Conservation (phyloP, 1,284 basidiomycete species). For the Moesziomyces sp. region DNA sequence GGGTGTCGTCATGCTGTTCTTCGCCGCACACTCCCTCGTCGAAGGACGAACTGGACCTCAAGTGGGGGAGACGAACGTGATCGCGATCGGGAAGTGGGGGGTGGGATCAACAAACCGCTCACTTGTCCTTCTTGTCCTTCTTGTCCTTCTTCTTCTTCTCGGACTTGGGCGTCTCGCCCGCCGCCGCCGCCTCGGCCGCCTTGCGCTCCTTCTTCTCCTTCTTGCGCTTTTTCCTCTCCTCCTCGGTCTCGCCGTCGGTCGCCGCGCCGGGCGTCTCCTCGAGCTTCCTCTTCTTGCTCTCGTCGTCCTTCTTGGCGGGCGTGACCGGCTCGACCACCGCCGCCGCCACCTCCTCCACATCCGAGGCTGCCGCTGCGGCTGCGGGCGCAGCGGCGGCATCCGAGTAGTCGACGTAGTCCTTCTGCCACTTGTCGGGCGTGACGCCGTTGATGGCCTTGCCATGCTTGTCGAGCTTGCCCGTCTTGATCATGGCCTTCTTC, state of each 20-base stretch:
- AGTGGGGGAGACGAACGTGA: too few relatives aligned
- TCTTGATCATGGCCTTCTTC: constrained; percentile 85
- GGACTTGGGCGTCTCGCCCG: constrained; percentile 49
- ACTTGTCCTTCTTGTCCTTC: constrained; percentile 61
- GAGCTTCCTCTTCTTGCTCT: constrained; percentile 70
- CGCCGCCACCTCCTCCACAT: constrained; percentile 29
- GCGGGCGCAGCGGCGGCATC: constrained; percentile 67
- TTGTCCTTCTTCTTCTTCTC: constrained; percentile 63
- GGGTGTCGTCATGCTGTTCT: constrained; percentile 18
- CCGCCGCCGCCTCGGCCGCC: constrained; percentile 53
- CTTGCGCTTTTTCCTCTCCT: constrained; percentile 66
- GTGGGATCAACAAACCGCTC: background rate
- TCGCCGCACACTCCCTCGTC: background rate
- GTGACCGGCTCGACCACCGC: constrained; percentile 38
- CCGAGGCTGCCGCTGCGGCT: constrained; percentile 43
- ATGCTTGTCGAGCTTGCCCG: constrained; percentile 94
- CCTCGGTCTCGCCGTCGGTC: constrained; percentile 59
- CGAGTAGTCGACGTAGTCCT: constrained; percentile 90
- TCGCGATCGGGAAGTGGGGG: background rate
- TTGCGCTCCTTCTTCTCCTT: constrained; percentile 68
- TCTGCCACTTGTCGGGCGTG: constrained; percentile 90
- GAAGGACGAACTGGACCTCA: too few relatives aligned
- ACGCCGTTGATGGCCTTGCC: constrained; percentile 90
- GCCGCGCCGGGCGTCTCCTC: constrained; percentile 51
- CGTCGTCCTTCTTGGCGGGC: constrained; percentile 49